phyloP scores from a whole-genome alignment of 140 eudicot species.

The Oenanthe javanica region DNA sequence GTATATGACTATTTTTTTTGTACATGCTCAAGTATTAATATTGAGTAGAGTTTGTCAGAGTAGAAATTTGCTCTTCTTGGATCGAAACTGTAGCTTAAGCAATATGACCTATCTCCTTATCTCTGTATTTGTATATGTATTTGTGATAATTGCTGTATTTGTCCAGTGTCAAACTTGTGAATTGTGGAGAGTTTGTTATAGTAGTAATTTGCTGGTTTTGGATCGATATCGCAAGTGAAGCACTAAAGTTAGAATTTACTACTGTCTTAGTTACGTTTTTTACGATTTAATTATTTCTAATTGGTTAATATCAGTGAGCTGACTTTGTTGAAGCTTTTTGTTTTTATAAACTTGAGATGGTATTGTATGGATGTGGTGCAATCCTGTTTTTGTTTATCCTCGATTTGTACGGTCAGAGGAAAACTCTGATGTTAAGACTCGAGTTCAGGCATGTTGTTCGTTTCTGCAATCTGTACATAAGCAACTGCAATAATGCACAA shows the following conservation, averaged over 20 bases:
- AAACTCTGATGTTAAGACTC: too few species aligned
- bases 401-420: not conserved
- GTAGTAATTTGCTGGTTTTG: not conserved
- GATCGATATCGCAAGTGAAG: constrained; percentile 6
- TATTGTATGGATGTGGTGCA: not conserved
- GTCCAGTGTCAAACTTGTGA: not conserved
- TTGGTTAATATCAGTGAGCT: not conserved
- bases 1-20: not conserved
- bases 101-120: not conserved
- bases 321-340: not conserved
- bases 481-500: not conserved
- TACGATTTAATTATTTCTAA: not conserved
- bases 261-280: not conserved
- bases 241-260: not conserved
- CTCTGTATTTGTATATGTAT: not conserved
- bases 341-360: not conserved
- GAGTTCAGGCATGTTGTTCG: not conserved
- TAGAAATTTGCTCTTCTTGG: not conserved
- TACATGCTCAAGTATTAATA: not conserved
- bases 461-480: not conserved
- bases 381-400: not conserved
- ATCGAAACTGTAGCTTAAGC: not conserved
- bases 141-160: not conserved
- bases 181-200: not conserved
- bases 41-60: not conserved